Percentiles rank a stretch among this genome's conserved stretches.
These are phyloP conservation scores for Kodamaea derodonti DNA, from an alignment of 1,139 yeast genomes.

Conservation along the genomic window DNA sequence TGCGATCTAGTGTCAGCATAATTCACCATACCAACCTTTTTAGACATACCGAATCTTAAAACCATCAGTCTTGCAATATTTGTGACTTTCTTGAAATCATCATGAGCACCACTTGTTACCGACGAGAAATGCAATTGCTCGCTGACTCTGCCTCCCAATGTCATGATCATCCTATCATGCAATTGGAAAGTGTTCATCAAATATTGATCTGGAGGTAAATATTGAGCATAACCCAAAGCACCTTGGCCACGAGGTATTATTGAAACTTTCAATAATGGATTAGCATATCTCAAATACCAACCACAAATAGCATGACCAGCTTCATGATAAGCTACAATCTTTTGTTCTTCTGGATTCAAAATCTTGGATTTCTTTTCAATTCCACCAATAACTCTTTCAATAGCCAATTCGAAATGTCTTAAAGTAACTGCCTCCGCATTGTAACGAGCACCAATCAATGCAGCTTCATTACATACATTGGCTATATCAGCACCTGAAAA, in stretches of 20 bases:
- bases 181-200: conserved; percentile 76
- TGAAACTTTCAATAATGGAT: conserved; percentile 90
- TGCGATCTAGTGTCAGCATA: conserved; percentile 54
- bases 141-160: conserved; percentile 93
- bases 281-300: conserved; percentile 87
- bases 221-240: conserved; percentile 97
- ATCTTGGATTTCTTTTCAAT: conserved; percentile 86
- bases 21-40: conserved; percentile 75
- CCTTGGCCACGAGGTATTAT: conserved; percentile 97
- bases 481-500: conserved; percentile 98
- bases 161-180: conserved; percentile 90
- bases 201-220: conserved; percentile 90
- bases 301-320: conserved; percentile 99
- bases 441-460: conserved; percentile 88
- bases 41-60: conserved; percentile 85
- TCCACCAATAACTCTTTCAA: conserved; percentile 96
- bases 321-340: conserved; percentile 92
- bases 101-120: conserved; percentile 94
- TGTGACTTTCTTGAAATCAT: conserved; percentile 96
- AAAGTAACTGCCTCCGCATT: conserved; percentile 66
- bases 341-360: conserved; percentile 78
- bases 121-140: conserved; percentile 88
- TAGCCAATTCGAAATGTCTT: conserved; percentile 88
- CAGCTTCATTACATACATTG: conserved; percentile 95
- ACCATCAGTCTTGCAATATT: conserved; percentile 94